phyloP scores from a whole-genome alignment of 2,329 filamentous ascomycete species.

The Endoconidiophora laricicola region DNA sequence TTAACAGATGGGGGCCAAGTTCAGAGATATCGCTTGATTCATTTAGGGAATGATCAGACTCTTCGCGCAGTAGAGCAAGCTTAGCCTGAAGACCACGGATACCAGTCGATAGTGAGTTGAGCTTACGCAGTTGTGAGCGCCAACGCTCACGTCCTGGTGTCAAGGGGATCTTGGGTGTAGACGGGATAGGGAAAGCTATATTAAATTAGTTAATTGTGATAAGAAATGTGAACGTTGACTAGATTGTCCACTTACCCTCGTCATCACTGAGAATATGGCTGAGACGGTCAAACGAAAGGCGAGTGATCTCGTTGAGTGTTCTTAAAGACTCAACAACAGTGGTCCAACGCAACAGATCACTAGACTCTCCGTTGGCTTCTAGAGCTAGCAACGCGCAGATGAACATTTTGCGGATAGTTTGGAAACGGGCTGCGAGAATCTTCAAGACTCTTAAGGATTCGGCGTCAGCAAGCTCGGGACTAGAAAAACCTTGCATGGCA shows the following conservation, averaged over 20 bases:
- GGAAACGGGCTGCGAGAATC: conserved; percentile 63
- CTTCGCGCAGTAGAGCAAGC: conserved; percentile 77
- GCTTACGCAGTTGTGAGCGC: conserved; percentile 72
- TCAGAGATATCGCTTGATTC: conserved; percentile 57
- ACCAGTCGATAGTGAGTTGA: conserved; percentile 75
- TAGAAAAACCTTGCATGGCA: conserved; percentile 46
- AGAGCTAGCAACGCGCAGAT: conserved; percentile 80
- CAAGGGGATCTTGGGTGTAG: conserved; percentile 41
- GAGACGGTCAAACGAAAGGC: conserved; percentile 46
- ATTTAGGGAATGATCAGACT: conserved; percentile 66
- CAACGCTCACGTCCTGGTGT: conserved; percentile 69
- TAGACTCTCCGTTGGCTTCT: conserved; percentile 60
- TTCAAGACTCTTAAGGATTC: conserved; percentile 70
- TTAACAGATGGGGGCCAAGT: conserved; percentile 60
- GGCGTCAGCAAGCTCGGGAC: conserved; percentile 50
- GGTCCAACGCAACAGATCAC: conserved; percentile 65
- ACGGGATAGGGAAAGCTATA: conserved; percentile 34
- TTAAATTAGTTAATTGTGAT: conserved; percentile 8
- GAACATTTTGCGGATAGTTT: conserved; percentile 67
- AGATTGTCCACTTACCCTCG: conserved; percentile 42
- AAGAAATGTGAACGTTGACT: background rate
- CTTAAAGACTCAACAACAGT: conserved; percentile 61
- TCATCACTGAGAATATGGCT: conserved; percentile 59
- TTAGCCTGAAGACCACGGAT: conserved; percentile 90
- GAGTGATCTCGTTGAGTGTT: conserved; percentile 43